A percentile compares a stretch with the other conserved stretches of the same genome.
Evolutionary conservation across 176 grass and related monocot species (phyloP).

Genomic region (Secale cereale): DNA sequence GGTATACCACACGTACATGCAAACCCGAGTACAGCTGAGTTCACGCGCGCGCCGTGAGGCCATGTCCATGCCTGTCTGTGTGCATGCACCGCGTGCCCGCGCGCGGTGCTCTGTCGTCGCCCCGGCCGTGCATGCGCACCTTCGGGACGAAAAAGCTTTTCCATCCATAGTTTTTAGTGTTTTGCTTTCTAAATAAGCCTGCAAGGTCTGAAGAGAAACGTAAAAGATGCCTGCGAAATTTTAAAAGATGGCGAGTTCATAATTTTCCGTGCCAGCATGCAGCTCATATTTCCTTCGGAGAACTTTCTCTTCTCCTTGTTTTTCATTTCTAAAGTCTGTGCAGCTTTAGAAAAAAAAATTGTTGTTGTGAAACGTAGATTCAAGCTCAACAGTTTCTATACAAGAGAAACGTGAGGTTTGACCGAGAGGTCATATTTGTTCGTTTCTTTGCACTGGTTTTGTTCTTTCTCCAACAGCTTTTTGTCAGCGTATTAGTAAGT

Average conservation of each 20-base stretch:
- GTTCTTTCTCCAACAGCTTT: neutral
- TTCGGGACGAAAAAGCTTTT: neutral
- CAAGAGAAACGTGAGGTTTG: neutral
- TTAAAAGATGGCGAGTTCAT: neutral
- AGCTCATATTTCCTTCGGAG: neutral
- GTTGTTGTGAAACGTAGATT: neutral
- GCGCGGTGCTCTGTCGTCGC: neutral
- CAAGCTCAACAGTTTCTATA: neutral
- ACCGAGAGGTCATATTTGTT: neutral
- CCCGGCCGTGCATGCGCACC: neutral
- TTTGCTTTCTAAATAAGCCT: neutral
- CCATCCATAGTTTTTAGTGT: neutral
- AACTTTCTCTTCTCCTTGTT: neutral
- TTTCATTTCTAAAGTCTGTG: neutral
- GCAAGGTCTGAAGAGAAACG: neutral
- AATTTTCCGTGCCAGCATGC: neutral
- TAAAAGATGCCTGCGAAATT: neutral
- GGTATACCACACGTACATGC: conserved; percentile 29
- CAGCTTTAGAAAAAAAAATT: neutral
- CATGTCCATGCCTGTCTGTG: neutral
- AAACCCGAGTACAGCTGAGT: neutral
- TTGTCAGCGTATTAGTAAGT: neutral
- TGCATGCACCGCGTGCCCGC: neutral
- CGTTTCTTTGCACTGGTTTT: neutral
- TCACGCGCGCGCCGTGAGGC: neutral